These are phyloP conservation scores for Aureobasidium melanogenum DNA, from an alignment of 2,329 filamentous ascomycete genomes.

Conservation along the genomic window DNA sequence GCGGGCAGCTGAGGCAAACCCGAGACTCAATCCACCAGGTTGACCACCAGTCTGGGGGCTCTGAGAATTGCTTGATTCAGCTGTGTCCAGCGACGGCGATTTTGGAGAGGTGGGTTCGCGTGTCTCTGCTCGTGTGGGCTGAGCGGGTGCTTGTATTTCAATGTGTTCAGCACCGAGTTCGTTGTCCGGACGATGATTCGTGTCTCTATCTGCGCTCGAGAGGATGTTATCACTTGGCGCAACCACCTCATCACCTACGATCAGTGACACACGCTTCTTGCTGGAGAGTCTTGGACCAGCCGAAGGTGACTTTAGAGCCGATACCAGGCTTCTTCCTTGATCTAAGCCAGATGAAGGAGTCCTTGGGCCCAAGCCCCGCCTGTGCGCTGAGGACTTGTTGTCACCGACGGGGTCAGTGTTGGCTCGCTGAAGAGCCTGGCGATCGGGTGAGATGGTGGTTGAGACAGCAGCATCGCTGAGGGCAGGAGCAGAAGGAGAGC, in stretches of 20 bases:
- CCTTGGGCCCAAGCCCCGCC: slow-evolving; percentile 20
- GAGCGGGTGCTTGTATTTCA: background rate
- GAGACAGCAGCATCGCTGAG: background rate
- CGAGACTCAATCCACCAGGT: slow-evolving; percentile 3
- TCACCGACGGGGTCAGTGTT: slow-evolving; percentile 22
- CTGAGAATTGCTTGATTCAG: background rate
- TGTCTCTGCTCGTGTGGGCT: background rate
- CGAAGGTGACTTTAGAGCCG: slow-evolving; percentile 25
- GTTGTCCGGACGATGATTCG: background rate
- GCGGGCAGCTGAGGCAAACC: background rate
- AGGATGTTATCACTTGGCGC: slow-evolving; percentile 27
- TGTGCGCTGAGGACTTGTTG: background rate
- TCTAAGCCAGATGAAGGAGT: slow-evolving; percentile 29
- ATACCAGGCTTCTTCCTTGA: slow-evolving; percentile 25
- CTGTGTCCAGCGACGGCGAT: background rate
- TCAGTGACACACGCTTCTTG: slow-evolving; percentile 27
- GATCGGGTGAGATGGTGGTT: background rate
- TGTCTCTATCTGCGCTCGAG: background rate
- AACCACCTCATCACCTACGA: slow-evolving; percentile 27
- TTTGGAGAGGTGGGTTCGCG: background rate
- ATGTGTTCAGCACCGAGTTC: background rate
- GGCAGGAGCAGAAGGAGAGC: slow-evolving; percentile 21
- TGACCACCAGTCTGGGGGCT: background rate
- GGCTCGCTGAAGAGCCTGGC: slow-evolving; percentile 17
- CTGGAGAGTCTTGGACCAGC: slow-evolving; percentile 16